Evolutionary conservation across 2,329 filamentous ascomycete genomes (phyloP).

Genomic region (Didymella exigua): DNA sequence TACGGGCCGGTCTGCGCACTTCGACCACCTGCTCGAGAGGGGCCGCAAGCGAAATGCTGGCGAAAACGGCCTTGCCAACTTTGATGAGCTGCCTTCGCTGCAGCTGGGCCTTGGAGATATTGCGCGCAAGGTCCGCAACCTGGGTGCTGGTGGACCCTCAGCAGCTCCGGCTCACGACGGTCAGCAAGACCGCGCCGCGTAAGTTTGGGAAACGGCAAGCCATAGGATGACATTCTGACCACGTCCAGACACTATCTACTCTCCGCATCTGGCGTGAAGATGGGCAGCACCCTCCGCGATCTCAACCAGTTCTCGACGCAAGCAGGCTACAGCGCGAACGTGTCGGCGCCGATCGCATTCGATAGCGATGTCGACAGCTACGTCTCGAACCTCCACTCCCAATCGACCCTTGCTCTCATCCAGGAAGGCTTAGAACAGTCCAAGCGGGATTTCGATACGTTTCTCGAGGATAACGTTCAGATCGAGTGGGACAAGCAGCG

Average conservation of each 20-base stretch:
- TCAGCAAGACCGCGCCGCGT: constrained; percentile 58
- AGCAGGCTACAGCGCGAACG: constrained; percentile 66
- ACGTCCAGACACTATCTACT: constrained; percentile 81
- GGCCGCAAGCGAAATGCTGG: constrained; percentile 71
- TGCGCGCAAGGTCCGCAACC: constrained; percentile 72
- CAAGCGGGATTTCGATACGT: constrained; percentile 88
- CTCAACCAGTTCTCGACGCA: constrained; percentile 75
- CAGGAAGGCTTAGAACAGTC: constrained; percentile 88
- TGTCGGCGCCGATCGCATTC: constrained; percentile 48
- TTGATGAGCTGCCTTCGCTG: constrained; percentile 83
- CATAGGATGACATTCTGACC: constrained; percentile 19
- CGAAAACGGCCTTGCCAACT: constrained; percentile 62
- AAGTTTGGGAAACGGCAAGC: constrained; percentile 34
- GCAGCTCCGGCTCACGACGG: constrained; percentile 54
- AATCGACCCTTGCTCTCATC: constrained; percentile 90
- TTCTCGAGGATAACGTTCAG: constrained; percentile 91
- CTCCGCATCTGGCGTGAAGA: constrained; percentile 90
- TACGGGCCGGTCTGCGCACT: constrained; percentile 61
- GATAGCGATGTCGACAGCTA: constrained; percentile 71
- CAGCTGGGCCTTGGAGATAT: constrained; percentile 93
- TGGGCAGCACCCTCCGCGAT: constrained; percentile 82
- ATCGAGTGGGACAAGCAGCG: constrained; percentile 96
- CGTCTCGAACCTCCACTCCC: constrained; percentile 82
- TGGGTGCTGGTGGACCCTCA: constrained; percentile 74
- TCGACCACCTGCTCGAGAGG: constrained; percentile 67